Evolutionary conservation across 176 grass and related monocot genomes (phyloP), one percentile per base, ranked within the genome.

Genomic region (Elymus sibiricus): DNA sequence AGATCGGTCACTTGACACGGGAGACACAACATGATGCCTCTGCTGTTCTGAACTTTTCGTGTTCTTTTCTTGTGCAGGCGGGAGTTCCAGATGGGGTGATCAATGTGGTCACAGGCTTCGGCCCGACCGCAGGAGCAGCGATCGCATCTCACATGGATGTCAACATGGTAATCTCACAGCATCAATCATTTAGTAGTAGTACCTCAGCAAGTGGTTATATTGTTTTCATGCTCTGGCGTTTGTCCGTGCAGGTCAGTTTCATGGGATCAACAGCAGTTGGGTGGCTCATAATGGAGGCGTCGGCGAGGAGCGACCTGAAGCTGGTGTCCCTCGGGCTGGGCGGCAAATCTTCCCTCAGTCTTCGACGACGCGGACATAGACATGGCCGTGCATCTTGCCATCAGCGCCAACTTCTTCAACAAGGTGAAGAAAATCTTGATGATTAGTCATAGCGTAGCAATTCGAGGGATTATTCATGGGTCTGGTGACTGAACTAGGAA

Each of bases 81-180:
- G 85, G 91, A 17, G 65, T 93, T 4, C 91, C 91, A 22, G 88
- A 93, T 35, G 91, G 91, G 11, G 88, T 90, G 15, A 49, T 93
- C 43, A 93, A 93, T 60, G 82, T 93, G 9, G 4, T 93, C 43
- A 86, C 81, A 19, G 91, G 91, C 37, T 93, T 90, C 70, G 91
- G 91, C 29, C 35, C 88, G 1, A 88, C 91, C 5, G 92, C 92
- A 19, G 92, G 92, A 74, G 85, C 88, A 35, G 85, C 88, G 25
- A 79, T 94, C 56, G 56, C 86, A 64, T 94, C 89, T 53, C 88
- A 94, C 80, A 91, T 94, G 92, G 86, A 94, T 49, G 71, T 94
- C 0, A 86, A 94, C 68, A 83, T 69, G 34, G 34, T 35, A 35
- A 35, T 35, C 34, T 35, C 34, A 5, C 34, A 35, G 34, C 34